Percentiles rank a stretch among this genome's conserved stretches.
These are phyloP conservation scores for Gaertneriomyces semiglobifer DNA, from an alignment of 192 early-diverging fungal species.

Conservation along the genomic window DNA sequence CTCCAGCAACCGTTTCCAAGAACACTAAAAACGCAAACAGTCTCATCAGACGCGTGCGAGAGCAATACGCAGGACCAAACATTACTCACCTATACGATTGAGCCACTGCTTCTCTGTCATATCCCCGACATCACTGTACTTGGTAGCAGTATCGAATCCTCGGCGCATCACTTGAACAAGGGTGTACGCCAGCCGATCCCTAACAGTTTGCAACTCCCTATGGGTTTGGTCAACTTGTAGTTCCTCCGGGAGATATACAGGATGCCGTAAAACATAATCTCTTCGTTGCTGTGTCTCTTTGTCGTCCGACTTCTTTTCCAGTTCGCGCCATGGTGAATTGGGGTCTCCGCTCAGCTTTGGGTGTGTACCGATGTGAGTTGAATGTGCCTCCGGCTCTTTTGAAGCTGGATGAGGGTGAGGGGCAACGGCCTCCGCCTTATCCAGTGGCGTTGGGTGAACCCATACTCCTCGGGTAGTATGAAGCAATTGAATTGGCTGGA, in stretches of 20 bases:
- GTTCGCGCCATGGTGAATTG: slow-evolving; percentile 4
- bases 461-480: no score
- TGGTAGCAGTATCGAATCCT: slow-evolving; percentile 5
- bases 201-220: slow-evolving; percentile 10
- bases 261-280: slow-evolving; percentile 33
- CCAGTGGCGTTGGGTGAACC: no score
- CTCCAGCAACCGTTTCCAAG: slow-evolving; percentile 46
- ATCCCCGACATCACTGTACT: background rate
- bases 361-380: slow-evolving; percentile 8
- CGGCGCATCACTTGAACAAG: slow-evolving; percentile 32
- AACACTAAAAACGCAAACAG: slow-evolving; percentile 35
- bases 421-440: no score
- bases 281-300: slow-evolving; percentile 9
- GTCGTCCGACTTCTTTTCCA: slow-evolving; percentile 8
- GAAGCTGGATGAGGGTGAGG: no score
- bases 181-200: slow-evolving; percentile 30
- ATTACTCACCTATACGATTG: slow-evolving; percentile 1
- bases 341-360: slow-evolving; percentile 13
- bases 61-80: background rate
- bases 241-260: slow-evolving; percentile 34
- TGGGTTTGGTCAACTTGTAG: slow-evolving; percentile 30
- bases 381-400: no score
- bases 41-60: background rate
- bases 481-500: no score
- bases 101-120: background rate